phyloP scores from a whole-genome alignment of 805 yeast species.

The Saccharomycopsis guyanensis region DNA sequence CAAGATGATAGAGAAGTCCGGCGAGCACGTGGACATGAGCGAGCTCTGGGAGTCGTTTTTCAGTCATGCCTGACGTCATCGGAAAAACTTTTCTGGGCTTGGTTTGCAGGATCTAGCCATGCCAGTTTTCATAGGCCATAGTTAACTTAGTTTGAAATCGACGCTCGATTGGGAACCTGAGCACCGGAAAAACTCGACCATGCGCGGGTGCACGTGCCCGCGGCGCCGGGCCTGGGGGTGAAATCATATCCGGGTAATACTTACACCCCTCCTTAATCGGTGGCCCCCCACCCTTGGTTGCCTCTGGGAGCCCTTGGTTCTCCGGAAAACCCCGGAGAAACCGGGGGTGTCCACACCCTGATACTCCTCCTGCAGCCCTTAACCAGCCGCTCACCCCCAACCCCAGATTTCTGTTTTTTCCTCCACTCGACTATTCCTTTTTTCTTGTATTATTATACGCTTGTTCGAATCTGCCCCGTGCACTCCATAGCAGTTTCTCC shows the following conservation, averaged over 20 bases:
- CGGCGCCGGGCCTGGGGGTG: too few species aligned
- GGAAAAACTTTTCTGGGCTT: neutral
- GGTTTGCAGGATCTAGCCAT: too few species aligned
- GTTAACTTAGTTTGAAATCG: too few species aligned
- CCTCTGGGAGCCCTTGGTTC: neutral
- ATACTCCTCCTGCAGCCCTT: neutral
- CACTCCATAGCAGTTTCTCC: too few species aligned
- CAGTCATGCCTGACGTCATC: constrained; percentile 4
- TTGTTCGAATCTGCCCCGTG: too few species aligned
- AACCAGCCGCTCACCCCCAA: neutral
- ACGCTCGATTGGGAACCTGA: too few species aligned
- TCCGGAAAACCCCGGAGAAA: neutral
- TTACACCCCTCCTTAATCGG: neutral
- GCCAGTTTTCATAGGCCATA: too few species aligned
- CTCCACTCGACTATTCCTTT: neutral
- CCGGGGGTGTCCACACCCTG: neutral
- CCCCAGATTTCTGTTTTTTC: neutral
- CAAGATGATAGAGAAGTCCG: constrained; percentile 41
- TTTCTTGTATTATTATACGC: too few species aligned
- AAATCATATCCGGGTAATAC: neutral
- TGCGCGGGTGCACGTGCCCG: too few species aligned
- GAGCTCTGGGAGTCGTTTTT: constrained; percentile 63
- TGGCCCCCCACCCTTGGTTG: neutral
- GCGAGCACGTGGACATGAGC: constrained; percentile 49
- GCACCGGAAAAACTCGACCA: too few species aligned